phyloP scores from a whole-genome alignment of 106 monocot species.

The Dendrobium nobile region DNA sequence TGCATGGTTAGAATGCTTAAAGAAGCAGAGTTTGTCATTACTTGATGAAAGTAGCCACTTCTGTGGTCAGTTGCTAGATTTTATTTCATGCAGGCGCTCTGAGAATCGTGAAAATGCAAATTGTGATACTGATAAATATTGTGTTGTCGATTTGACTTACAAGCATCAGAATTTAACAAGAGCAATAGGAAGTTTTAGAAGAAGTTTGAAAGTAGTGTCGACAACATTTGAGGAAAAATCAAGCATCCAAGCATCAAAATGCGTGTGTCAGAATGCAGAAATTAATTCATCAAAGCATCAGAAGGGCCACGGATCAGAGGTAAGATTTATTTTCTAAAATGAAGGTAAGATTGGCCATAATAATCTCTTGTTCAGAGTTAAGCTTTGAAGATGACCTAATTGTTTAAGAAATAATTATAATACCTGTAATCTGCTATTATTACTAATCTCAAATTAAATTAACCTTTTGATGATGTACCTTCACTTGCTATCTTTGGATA shows the following conservation, averaged over 20 bases:
- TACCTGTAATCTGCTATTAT: neutral
- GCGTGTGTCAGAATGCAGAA: constrained; percentile 11
- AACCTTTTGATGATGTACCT: neutral
- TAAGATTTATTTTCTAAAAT: constrained; percentile 14
- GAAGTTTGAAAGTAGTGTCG: constrained; percentile 43
- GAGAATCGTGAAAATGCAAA: constrained; percentile 13
- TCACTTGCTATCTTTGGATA: neutral
- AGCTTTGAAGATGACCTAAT: neutral
- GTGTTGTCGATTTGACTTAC: constrained; percentile 33
- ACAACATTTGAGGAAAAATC: constrained; percentile 43
- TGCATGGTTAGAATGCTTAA: constrained; percentile 44
- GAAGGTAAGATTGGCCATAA: neutral
- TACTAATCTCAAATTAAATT: neutral
- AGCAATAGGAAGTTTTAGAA: constrained; percentile 47
- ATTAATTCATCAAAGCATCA: constrained; percentile 20
- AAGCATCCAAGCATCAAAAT: neutral
- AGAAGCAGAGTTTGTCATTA: constrained; percentile 47
- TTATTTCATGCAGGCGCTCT: constrained; percentile 25
- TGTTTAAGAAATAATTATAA: neutral
- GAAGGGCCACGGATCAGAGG: constrained; percentile 21
- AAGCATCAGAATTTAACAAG: constrained; percentile 60
- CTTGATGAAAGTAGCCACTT: constrained; percentile 47
- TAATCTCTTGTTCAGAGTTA: neutral
- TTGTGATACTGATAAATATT: constrained; percentile 24
- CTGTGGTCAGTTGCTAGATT: constrained; percentile 35